Conservation (phyloP, 106 monocot genomes). For the Amphibolis antarctica region DNA sequence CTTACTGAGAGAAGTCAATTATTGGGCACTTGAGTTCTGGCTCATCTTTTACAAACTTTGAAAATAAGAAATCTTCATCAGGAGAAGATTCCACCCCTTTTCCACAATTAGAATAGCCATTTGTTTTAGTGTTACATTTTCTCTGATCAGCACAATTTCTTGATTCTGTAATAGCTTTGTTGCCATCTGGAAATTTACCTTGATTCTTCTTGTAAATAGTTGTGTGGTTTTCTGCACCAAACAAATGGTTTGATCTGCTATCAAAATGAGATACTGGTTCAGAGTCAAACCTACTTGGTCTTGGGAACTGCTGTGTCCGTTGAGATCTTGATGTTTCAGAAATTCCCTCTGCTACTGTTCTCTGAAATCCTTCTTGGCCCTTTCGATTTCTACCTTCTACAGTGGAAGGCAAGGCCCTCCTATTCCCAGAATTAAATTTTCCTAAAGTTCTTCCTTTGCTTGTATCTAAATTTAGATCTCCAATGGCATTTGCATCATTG, state of each 20-base stretch:
- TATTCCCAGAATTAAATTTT: conserved; percentile 21
- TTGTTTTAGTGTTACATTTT: conserved; percentile 22
- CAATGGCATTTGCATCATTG: conserved; percentile 18
- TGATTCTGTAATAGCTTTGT: conserved; percentile 24
- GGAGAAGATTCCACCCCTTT: conserved; percentile 42
- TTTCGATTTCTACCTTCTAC: conserved; percentile 19
- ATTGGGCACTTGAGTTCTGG: conserved; percentile 68
- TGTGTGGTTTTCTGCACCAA: conserved; percentile 17
- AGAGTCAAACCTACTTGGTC: conserved; percentile 19
- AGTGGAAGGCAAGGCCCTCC: conserved; percentile 24
- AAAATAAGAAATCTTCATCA: conserved; percentile 46
- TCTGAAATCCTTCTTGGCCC: conserved; percentile 25
- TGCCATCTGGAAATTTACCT: conserved; percentile 15
- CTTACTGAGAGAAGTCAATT: conserved; percentile 67
- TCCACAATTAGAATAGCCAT: conserved; percentile 17
- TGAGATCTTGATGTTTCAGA: conserved; percentile 21
- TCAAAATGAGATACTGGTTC: conserved; percentile 29
- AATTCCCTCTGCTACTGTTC: conserved; percentile 12
- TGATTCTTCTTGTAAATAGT: conserved; percentile 20
- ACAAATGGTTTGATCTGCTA: conserved; percentile 14
- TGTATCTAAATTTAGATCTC: conserved; percentile 17
- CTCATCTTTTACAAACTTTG: conserved; percentile 72
- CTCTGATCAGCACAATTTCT: conserved; percentile 17
- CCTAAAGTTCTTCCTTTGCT: conserved; percentile 20
- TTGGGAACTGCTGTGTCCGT: conserved; percentile 30